Evolutionary conservation across 768 basidiomycete genomes (phyloP).

Genomic region (Phaffia tasmanica): DNA sequence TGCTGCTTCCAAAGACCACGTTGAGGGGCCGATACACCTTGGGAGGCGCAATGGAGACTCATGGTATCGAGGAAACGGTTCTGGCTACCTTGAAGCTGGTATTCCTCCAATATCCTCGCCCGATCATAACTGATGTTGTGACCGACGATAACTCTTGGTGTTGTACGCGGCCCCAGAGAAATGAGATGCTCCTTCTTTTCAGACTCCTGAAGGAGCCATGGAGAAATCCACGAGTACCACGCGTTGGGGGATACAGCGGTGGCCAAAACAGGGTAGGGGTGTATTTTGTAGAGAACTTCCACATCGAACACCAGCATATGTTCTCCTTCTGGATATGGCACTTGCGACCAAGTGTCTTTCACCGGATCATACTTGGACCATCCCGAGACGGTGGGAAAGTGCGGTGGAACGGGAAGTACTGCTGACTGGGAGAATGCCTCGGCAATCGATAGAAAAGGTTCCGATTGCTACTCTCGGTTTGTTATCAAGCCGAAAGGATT

Average conservation of each 20-base stretch:
- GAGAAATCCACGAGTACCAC: constrained; percentile 96
- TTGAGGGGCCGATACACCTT: constrained; percentile 88
- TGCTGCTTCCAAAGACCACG: constrained; percentile 85
- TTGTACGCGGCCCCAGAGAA: constrained; percentile 47
- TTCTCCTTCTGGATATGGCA: constrained; percentile 44
- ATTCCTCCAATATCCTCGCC: constrained; percentile 70
- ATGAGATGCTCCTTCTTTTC: constrained; percentile 55
- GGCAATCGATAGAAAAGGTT: constrained; percentile 68
- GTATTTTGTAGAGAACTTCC: constrained; percentile 74
- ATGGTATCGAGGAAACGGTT: constrained; percentile 89
- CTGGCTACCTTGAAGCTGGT: constrained; percentile 52
- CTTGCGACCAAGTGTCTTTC: constrained; percentile 45
- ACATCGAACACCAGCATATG: constrained; percentile 77
- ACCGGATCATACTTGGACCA: constrained; percentile 89
- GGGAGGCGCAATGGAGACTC: constrained; percentile 83
- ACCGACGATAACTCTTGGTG: constrained; percentile 63
- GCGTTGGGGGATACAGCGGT: constrained; percentile 67
- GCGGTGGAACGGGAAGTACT: constrained; percentile 52
- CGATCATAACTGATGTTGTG: constrained; percentile 95
- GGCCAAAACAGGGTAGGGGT: constrained; percentile 69
- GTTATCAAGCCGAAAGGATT: background rate
- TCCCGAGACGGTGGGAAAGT: constrained; percentile 40
- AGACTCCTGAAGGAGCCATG: constrained; percentile 66
- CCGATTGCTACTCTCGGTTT: constrained; percentile 39
- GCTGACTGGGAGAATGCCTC: constrained; percentile 46